A percentile compares a stretch with the other conserved stretches of the same genome.
phyloP scores from a whole-genome alignment of 2,329 filamentous ascomycete genomes.

The Cladosporium sphaerospermum region DNA sequence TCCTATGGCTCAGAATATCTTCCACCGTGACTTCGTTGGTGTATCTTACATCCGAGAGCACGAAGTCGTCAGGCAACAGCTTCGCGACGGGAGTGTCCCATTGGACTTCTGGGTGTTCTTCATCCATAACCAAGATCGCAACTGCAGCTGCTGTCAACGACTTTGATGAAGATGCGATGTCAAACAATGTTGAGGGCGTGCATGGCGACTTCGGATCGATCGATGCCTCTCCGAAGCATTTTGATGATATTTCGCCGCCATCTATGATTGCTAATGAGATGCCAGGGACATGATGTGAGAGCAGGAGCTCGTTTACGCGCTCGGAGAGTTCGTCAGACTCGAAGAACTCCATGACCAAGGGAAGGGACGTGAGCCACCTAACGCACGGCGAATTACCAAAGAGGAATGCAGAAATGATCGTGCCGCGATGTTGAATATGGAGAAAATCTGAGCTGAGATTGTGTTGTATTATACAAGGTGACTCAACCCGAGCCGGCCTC shows the following conservation, averaged over 20 bases:
- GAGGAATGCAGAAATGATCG: too few relatives aligned
- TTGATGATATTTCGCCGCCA: conserved; percentile 35
- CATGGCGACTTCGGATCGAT: conserved; percentile 33
- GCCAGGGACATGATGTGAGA: conserved; percentile 44
- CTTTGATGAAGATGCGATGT: conserved; percentile 52
- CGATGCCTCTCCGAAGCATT: conserved; percentile 38
- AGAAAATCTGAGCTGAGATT: too few relatives aligned
- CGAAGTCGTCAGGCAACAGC: conserved; percentile 49
- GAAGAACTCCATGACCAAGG: neutral
- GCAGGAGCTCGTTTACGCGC: neutral
- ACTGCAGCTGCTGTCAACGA: conserved; percentile 48
- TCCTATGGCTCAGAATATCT: conserved; percentile 50
- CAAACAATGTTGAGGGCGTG: conserved; percentile 48
- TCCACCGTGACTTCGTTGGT: conserved; percentile 49
- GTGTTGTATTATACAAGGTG: too few relatives aligned
- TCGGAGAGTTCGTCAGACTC: neutral
- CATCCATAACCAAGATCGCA: conserved; percentile 43
- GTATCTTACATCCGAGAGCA: conserved; percentile 41
- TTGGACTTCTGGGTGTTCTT: conserved; percentile 26
- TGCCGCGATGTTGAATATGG: too few relatives aligned
- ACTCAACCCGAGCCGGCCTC: too few relatives aligned
- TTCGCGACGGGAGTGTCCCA: conserved; percentile 45
- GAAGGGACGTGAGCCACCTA: too few relatives aligned
- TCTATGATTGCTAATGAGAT: conserved; percentile 45
- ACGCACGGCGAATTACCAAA: too few relatives aligned